Evolutionary conservation across 495 filamentous ascomycete species (phyloP), one percentile per base, ranked within the genome.

Genomic region (Usnea hakonensis): DNA sequence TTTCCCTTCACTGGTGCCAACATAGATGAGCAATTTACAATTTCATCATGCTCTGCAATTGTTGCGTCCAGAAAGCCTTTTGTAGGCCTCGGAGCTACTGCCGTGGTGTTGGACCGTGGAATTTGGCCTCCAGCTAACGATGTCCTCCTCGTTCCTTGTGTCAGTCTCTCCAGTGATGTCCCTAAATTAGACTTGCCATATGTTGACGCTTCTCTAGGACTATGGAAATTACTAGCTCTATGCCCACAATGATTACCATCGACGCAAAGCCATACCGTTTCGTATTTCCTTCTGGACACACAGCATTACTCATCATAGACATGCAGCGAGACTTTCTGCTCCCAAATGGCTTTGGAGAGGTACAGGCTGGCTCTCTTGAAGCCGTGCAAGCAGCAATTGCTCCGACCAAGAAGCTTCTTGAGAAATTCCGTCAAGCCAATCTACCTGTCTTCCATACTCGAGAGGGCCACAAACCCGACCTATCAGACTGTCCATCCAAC

Each of bases 381-480:
- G 65, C 77, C 8, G 74, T 79, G 1, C 83, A 78, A 46, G 73
- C 75, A 14, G 73, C 86, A 33, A 83, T 88, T 57, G 83, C 84
- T 10, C 75, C 74, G 19, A 70, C 85, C 10, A 77, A 76, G 56
- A 74, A 72, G 52, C 69, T 90, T 19, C 74, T 90, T 4, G 71
- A 80, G 38, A 68, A 75, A 9, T 89, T 86, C 57, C 83, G 87
- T 30, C 70, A 75, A 28, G 74, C 75, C 16, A 79, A 79, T 2
- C 82, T 87, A 60, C 79, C 85, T 5, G 74, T 90, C 35, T 88
- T 88, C 62, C 81, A 85, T 70, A 89, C 86, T 26, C 80, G 86
- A 28, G 85, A 88, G 74, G 81, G 79, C 74, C 71, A 62, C 26
- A 64, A 73, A 14, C 78, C 76, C 1, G 75, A 81, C 60, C 70